Base-by-base conservation (phyloP, 1,284 basidiomycete genomes). In the Sphagnurus paluster region DNA sequence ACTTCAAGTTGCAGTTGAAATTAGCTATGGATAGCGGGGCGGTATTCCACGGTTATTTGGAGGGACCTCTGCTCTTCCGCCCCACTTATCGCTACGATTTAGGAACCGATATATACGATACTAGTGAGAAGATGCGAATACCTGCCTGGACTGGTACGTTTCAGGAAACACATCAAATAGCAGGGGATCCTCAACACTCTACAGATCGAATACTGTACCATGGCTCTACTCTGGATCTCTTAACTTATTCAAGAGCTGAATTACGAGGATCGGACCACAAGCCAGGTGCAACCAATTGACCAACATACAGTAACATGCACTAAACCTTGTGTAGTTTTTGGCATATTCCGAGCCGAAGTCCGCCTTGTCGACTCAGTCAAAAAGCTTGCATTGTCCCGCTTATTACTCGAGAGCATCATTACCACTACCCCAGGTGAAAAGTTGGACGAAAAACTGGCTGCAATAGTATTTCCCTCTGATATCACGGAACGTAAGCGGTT, bases 81-180 rank as follows among this genome's bases (percentile, higher is more conserved):
- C 93, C 94, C 1, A 97, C 93, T 3, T 95, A 95, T 68, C 83
- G 87, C 53, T 94, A 93, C 62, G 90, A 95, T 63, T 60, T 87
- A 2, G 82, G 85, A 10, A 87, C 92, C 6, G 87, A 96, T 54
- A 75, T 75, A 38, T 99, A 98, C 65, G 97, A 99, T 64, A 89
- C 93, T 2, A 92, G 92, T 54, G 97, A 99, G 66, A 99, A 99
- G 71, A 82, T 88, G 76, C 82, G 97, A 5, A 89, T 98, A 61
- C 97, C 97, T 1, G 93, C 96, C 6, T 99, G 96, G 95, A 99
- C 94, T 58, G 92, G 91, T 92, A 49, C 46, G 76, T 39, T 13
- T 3, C 14, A 33, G 7, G 7, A 17, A 19, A 10, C 16, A 13
- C 20, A 7, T 26, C 17, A 42, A 20, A 42, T 39, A 19, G 28